phyloP scores from a whole-genome alignment of 164 flowering plant species.

The Berberis thunbergii region DNA sequence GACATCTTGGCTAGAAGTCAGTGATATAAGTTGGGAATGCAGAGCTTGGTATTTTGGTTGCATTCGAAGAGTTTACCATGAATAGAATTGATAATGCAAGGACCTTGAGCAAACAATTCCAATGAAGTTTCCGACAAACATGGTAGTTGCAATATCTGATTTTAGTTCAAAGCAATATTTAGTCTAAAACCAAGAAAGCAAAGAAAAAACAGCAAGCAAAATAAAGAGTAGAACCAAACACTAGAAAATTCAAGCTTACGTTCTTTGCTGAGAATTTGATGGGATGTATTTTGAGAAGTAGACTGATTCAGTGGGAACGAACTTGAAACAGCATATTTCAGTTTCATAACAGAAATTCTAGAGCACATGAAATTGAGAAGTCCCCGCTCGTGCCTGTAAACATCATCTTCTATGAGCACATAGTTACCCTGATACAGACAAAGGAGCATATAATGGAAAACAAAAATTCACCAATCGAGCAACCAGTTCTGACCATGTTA shows the following conservation, averaged over 20 bases:
- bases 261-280: conserved; percentile 36
- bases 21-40: too few species aligned
- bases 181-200: conserved; percentile 1
- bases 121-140: conserved; percentile 90
- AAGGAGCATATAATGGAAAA: not conserved
- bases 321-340: conserved; percentile 18
- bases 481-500: too few species aligned
- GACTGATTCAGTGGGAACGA: conserved; percentile 19
- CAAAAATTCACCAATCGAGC: not conserved
- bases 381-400: conserved; percentile 84
- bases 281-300: conserved; percentile 3
- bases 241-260: conserved; percentile 35
- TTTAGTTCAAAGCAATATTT: conserved; percentile 2
- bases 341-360: conserved; percentile 24
- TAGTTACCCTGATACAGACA: too few species aligned
- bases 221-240: not conserved
- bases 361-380: conserved; percentile 43
- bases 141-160: conserved; percentile 68
- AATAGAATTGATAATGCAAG: conserved; percentile 91
- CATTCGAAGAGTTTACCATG: conserved; percentile 37
- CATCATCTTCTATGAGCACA: conserved; percentile 1
- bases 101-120: conserved; percentile 86
- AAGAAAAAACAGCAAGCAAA: not conserved
- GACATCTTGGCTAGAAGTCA: conserved; percentile 5
- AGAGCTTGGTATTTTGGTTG: too few species aligned